Evolutionary conservation across 495 filamentous ascomycete genomes (phyloP).

Genomic region (Xylaria palmicola): DNA sequence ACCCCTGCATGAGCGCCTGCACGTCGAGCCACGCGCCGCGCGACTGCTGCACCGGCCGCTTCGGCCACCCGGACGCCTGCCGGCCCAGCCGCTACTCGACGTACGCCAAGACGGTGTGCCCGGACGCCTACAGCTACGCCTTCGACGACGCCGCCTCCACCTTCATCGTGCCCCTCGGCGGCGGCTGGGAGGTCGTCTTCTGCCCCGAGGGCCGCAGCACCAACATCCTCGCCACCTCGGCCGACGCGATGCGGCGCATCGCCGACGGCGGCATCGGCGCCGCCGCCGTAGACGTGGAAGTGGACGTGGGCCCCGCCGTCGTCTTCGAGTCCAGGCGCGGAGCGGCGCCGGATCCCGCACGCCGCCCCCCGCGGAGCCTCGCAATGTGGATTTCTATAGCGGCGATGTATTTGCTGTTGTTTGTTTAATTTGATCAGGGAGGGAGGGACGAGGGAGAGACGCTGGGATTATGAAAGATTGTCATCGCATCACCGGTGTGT

Average conservation of each 20-base stretch:
- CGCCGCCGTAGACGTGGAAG: too few species aligned
- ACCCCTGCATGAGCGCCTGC: constrained; percentile 72
- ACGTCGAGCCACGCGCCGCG: constrained; percentile 53
- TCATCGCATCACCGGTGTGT: too few species aligned
- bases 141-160: constrained; percentile 74
- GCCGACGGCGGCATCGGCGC: constrained; percentile 25
- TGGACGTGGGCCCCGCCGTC: too few species aligned
- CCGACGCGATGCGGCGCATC: constrained; percentile 39
- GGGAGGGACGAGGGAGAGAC: too few species aligned
- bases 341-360: constrained; percentile 27
- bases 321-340: constrained; percentile 27
- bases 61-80: constrained; percentile 57
- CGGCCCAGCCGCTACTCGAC: constrained; percentile 60
- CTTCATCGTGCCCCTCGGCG: constrained; percentile 70
- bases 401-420: neutral
- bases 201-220: constrained; percentile 71
- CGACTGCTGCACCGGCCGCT: constrained; percentile 71
- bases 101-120: constrained; percentile 69
- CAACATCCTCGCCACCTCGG: constrained; percentile 58
- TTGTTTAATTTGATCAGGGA: too few species aligned
- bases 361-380: neutral
- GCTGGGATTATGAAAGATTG: too few species aligned
- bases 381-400: neutral
- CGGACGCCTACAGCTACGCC: constrained; percentile 79
- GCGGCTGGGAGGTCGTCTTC: constrained; percentile 73